phyloP scores from a whole-genome alignment of 148 eudicot genomes.

The Dianthus caryophyllus region DNA sequence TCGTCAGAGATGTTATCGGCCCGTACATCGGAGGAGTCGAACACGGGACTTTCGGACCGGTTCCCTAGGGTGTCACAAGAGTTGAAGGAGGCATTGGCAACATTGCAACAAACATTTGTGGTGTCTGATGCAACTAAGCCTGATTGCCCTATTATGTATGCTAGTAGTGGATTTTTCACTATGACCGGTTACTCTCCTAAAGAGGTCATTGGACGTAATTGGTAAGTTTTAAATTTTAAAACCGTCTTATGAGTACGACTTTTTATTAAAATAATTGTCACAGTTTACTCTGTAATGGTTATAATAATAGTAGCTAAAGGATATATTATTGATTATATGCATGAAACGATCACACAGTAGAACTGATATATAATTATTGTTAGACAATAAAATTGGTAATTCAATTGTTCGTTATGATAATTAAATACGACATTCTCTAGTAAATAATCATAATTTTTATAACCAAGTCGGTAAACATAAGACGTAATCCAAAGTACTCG shows the following conservation, averaged over 20 bases:
- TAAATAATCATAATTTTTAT: too few relatives aligned
- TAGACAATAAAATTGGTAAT: too few relatives aligned
- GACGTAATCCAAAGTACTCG: too few relatives aligned
- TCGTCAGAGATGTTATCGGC: slow-evolving; percentile 31
- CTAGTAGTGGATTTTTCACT: slow-evolving; percentile 85
- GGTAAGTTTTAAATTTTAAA: slow-evolving; percentile 38
- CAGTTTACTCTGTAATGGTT: too few relatives aligned
- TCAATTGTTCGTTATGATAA: too few relatives aligned
- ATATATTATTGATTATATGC: too few relatives aligned
- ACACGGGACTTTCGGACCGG: slow-evolving; percentile 10
- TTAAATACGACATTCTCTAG: too few relatives aligned
- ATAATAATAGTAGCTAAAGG: too few relatives aligned
- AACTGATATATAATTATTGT: too few relatives aligned
- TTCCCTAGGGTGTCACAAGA: slow-evolving; percentile 80
- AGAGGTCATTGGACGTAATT: slow-evolving; percentile 81
- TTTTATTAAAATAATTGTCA: too few relatives aligned
- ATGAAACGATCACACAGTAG: too few relatives aligned
- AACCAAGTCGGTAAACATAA: too few relatives aligned
- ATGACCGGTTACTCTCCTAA: slow-evolving; percentile 92
- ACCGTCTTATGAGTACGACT: neutral
- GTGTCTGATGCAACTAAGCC: slow-evolving; percentile 96
- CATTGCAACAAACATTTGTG: slow-evolving; percentile 89
- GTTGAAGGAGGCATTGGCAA: slow-evolving; percentile 74
- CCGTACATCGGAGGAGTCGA: slow-evolving; percentile 53
- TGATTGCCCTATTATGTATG: slow-evolving; percentile 82